phyloP scores from a whole-genome alignment of 1,284 basidiomycete species.

The Pascua sp. region DNA sequence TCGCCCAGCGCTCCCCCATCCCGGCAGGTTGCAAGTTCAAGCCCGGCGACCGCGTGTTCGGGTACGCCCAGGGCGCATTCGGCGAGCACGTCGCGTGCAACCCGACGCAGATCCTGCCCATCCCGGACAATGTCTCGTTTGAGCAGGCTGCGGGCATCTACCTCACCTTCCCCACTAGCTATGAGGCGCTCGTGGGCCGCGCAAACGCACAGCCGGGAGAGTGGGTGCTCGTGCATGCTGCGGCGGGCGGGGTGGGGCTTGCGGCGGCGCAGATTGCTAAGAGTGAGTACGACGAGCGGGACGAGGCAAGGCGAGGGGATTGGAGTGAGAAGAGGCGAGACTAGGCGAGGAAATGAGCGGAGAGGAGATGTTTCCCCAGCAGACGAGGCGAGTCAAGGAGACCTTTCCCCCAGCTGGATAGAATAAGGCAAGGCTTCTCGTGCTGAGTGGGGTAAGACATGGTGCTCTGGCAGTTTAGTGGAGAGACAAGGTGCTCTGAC shows the following conservation, averaged over 20 bases:
- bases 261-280: conserved; percentile 87
- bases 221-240: conserved; percentile 81
- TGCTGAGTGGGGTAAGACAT: too few relatives aligned
- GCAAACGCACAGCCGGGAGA: conserved; percentile 75
- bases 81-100: conserved; percentile 66
- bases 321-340: too few relatives aligned
- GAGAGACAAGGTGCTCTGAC: too few relatives aligned
- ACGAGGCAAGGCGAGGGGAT: too few relatives aligned
- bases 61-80: conserved; percentile 71
- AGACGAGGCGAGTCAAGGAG: too few relatives aligned
- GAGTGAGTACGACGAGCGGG: conserved; percentile 30
- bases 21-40: conserved; percentile 76
- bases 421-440: too few relatives aligned
- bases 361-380: too few relatives aligned
- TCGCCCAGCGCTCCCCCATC: conserved; percentile 70
- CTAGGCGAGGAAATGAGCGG: too few relatives aligned
- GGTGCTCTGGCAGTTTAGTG: too few relatives aligned
- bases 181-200: conserved; percentile 81
- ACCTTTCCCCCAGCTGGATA: too few relatives aligned
- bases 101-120: conserved; percentile 55
- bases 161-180: conserved; percentile 44
- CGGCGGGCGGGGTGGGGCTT: conserved; percentile 84
- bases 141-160: conserved; percentile 58
- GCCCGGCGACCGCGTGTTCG: conserved; percentile 85
- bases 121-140: conserved; percentile 63